phyloP scores from a whole-genome alignment of 2,329 filamentous ascomycete species.

The Kalaharituber pfeilii region DNA sequence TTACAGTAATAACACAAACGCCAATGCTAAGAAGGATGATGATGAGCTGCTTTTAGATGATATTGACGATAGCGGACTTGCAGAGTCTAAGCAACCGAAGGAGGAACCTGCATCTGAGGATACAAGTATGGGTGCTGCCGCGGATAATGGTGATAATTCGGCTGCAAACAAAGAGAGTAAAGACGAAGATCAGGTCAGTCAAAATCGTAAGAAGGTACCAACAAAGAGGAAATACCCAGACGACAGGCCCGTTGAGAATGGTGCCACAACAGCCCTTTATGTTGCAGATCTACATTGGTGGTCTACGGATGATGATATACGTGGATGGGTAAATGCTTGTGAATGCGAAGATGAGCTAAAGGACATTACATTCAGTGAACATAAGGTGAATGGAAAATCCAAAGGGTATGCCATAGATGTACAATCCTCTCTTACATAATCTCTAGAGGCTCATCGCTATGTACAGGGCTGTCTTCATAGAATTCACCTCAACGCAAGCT shows the following conservation, averaged over 20 bases:
- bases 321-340: constrained; percentile 68
- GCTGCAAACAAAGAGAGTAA: constrained; percentile 14
- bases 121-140: constrained; percentile 22
- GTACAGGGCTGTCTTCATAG: constrained; percentile 56
- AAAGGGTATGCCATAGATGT: constrained; percentile 52
- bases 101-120: constrained; percentile 19
- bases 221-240: constrained; percentile 42
- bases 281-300: constrained; percentile 91
- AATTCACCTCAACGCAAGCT: constrained; percentile 67
- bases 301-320: constrained; percentile 88
- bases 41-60: constrained; percentile 27
- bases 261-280: constrained; percentile 54
- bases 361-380: constrained; percentile 91
- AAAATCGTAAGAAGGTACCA: constrained; percentile 35
- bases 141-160: constrained; percentile 20
- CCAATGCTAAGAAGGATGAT: constrained; percentile 26
- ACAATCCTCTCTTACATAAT: neutral
- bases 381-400: constrained; percentile 97
- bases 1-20: constrained; percentile 24
- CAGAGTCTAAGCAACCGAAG: constrained; percentile 12
- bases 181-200: constrained; percentile 26
- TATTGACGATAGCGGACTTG: constrained; percentile 12
- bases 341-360: constrained; percentile 68
- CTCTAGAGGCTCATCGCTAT: constrained; percentile 6
- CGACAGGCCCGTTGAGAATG: constrained; percentile 39